Conservation (phyloP, 2,329 filamentous ascomycete species). For the Aspergillus fumigatus region DNA sequence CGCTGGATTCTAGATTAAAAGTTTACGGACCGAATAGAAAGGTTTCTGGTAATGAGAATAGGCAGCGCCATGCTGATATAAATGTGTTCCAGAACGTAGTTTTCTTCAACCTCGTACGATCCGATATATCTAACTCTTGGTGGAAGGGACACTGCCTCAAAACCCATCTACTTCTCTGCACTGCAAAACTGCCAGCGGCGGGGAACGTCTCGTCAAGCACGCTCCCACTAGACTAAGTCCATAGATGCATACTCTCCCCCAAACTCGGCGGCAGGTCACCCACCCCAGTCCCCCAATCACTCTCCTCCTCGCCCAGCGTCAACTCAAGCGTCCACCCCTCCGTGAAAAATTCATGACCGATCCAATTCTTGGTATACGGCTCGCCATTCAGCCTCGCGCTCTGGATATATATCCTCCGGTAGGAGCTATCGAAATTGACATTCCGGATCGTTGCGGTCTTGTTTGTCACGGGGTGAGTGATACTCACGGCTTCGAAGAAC, state of each 20-base stretch:
- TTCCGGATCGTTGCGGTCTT: conserved; percentile 56
- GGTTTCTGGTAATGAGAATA: background rate
- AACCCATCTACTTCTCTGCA: too few species aligned
- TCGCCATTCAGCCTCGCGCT: conserved; percentile 59
- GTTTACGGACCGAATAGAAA: background rate
- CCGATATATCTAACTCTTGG: too few species aligned
- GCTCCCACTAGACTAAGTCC: background rate
- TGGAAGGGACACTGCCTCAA: too few species aligned
- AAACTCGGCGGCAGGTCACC: conserved; percentile 57
- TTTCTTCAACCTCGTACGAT: background rate
- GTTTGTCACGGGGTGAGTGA: conserved; percentile 55
- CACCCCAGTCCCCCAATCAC: conserved; percentile 57
- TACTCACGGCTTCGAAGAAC: conserved; percentile 57
- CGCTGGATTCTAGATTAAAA: background rate
- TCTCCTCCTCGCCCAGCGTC: conserved; percentile 57
- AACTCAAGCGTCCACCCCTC: conserved; percentile 62
- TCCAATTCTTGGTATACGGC: conserved; percentile 60
- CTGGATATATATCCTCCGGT: conserved; percentile 61
- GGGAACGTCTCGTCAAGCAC: too few species aligned
- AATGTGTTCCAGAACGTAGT: background rate
- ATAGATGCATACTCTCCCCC: background rate
- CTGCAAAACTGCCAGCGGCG: too few species aligned
- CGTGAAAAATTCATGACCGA: conserved; percentile 63
- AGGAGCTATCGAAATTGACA: conserved; percentile 55
- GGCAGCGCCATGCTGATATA: background rate